Evolutionary conservation across 345 rosid genomes (phyloP).

Genomic region (Hibiscus trionum): DNA sequence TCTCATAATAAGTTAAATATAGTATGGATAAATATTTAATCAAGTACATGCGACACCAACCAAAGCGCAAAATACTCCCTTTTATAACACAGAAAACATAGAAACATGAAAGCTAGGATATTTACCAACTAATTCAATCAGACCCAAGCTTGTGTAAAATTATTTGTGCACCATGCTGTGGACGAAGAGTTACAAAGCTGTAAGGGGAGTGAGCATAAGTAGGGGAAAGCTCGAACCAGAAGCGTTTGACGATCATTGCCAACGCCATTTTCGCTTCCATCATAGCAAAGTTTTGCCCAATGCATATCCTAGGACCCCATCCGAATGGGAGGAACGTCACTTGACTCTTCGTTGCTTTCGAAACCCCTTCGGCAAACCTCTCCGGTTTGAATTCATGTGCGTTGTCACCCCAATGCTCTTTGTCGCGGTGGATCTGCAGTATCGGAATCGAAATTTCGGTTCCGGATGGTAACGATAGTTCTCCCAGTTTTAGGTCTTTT

Average conservation of each 20-base stretch:
- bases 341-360: slow-evolving; percentile 21
- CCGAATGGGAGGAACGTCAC: slow-evolving; percentile 21
- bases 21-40: too few relatives aligned
- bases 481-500: slow-evolving; percentile 27
- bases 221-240: slow-evolving; percentile 23
- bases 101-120: too few relatives aligned
- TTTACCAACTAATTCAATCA: too few relatives aligned
- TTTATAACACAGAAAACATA: too few relatives aligned
- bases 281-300: slow-evolving; percentile 29
- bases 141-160: slow-evolving; percentile 11
- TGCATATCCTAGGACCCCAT: slow-evolving; percentile 26
- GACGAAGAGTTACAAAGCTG: background rate
- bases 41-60: too few relatives aligned
- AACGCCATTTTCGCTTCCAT: slow-evolving; percentile 18
- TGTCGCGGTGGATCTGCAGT: slow-evolving; percentile 26
- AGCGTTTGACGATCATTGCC: slow-evolving; percentile 13
- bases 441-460: slow-evolving; percentile 15
- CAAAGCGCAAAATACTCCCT: too few relatives aligned
- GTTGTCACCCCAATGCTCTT: slow-evolving; percentile 30
- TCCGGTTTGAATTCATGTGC: slow-evolving; percentile 27
- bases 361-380: slow-evolving; percentile 32
- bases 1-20: too few relatives aligned
- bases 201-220: slow-evolving; percentile 17
- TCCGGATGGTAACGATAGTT: slow-evolving; percentile 19
- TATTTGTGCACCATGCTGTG: slow-evolving; percentile 21